A percentile compares a stretch with the other conserved stretches of the same genome.
Conservation (phyloP, 1,139 yeast genomes). For the Hansenula sp. region DNA sequence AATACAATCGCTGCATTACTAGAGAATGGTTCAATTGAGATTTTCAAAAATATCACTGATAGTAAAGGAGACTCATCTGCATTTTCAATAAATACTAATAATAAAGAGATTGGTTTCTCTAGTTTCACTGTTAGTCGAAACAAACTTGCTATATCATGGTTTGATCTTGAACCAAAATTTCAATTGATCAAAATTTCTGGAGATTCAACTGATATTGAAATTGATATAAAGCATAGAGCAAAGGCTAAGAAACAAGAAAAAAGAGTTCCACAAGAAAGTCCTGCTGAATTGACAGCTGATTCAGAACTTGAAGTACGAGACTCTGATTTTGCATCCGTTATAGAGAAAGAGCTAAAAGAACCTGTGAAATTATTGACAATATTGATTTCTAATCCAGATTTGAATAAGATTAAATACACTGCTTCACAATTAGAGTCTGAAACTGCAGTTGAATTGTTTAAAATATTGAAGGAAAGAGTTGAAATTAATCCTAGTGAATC, state of each 20-base stretch:
- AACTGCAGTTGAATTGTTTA: slow-evolving; percentile 60
- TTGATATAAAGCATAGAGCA: slow-evolving; percentile 10
- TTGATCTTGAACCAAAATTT: slow-evolving; percentile 19
- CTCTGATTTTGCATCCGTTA: slow-evolving; percentile 10
- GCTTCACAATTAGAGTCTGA: slow-evolving; percentile 53
- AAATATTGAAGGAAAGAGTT: slow-evolving; percentile 61
- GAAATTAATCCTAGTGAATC: slow-evolving; percentile 62
- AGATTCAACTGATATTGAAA: slow-evolving; percentile 6
- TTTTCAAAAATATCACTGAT: slow-evolving; percentile 7
- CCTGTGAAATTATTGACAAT: slow-evolving; percentile 38
- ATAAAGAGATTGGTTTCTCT: slow-evolving; percentile 8
- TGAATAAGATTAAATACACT: slow-evolving; percentile 57
- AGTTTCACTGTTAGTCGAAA: slow-evolving; percentile 1
- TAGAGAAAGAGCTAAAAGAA: slow-evolving; percentile 7
- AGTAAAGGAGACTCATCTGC: slow-evolving; percentile 14
- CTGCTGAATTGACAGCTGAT: slow-evolving; percentile 6
- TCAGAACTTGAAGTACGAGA: slow-evolving; percentile 12
- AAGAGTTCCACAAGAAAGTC: slow-evolving; percentile 2
- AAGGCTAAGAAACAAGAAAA: slow-evolving; percentile 1
- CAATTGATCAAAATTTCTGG: slow-evolving; percentile 16
- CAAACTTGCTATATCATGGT: slow-evolving; percentile 14
- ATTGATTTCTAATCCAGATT: slow-evolving; percentile 62
- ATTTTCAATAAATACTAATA: slow-evolving; percentile 13
- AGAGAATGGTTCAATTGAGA: slow-evolving; percentile 3
- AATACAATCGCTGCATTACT: background rate